These are phyloP conservation scores for Ichthyophthirius multifiliis DNA, from an alignment of 169 alveolate genomes.

Conservation along the genomic window DNA sequence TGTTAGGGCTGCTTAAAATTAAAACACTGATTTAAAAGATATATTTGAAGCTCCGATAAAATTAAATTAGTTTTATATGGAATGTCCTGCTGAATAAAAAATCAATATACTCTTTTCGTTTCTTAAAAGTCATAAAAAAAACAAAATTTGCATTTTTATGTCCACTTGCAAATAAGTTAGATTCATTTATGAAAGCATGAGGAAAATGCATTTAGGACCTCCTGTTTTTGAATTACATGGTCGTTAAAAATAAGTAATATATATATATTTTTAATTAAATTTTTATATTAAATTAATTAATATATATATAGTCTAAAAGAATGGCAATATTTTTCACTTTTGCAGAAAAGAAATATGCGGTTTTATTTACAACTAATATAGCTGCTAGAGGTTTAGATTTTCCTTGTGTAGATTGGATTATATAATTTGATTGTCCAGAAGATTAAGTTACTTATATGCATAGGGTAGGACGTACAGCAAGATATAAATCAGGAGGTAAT, in stretches of 20 bases:
- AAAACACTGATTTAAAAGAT: slow-evolving; percentile 41
- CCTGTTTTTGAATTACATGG: slow-evolving; percentile 64
- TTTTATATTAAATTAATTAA: neutral
- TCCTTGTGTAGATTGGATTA: slow-evolving; percentile 96
- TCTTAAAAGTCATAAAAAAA: slow-evolving; percentile 86
- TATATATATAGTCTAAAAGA: slow-evolving; percentile 36
- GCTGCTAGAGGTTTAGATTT: slow-evolving; percentile 98
- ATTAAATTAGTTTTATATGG: slow-evolving; percentile 87
- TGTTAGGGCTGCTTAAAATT: slow-evolving; percentile 26
- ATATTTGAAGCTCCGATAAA: slow-evolving; percentile 69
- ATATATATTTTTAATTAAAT: neutral
- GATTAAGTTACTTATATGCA: slow-evolving; percentile 94
- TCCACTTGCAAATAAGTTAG: slow-evolving; percentile 94
- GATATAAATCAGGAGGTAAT: slow-evolving; percentile 93
- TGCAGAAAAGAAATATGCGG: slow-evolving; percentile 72
- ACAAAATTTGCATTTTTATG: slow-evolving; percentile 90
- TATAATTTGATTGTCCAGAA: slow-evolving; percentile 96
- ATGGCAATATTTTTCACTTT: slow-evolving; percentile 71
- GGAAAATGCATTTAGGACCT: slow-evolving; percentile 68
- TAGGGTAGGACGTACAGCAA: slow-evolving; percentile 98
- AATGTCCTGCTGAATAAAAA: slow-evolving; percentile 85
- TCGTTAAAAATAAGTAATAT: slow-evolving; percentile 31
- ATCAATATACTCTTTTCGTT: slow-evolving; percentile 91
- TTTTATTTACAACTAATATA: slow-evolving; percentile 92
- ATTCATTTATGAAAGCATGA: slow-evolving; percentile 89